These are phyloP conservation scores for Aspergillus amoenus DNA, from an alignment of 2,329 filamentous ascomycete genomes.

Conservation along the genomic window DNA sequence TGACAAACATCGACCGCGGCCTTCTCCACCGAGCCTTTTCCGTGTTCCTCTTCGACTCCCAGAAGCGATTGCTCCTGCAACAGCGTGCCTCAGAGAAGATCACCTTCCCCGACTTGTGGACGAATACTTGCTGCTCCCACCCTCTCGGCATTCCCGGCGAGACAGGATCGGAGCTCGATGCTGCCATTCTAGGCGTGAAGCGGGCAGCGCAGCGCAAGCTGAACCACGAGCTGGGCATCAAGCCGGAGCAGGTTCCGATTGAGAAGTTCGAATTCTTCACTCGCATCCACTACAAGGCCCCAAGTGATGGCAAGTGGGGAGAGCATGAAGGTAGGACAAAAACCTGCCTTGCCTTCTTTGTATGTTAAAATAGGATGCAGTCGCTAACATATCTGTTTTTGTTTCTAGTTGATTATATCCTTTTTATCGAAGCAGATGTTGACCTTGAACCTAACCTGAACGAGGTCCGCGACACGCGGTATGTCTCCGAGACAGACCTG, in stretches of 20 bases:
- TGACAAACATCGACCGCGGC: conserved; percentile 97
- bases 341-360: neutral
- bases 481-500: conserved; percentile 78
- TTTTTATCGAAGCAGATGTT: conserved; percentile 95
- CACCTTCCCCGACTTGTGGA: conserved; percentile 99
- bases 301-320: conserved; percentile 96
- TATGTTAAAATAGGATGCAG: neutral
- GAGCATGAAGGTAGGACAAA: conserved; percentile 85
- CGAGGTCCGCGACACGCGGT: conserved; percentile 82
- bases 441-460: conserved; percentile 75
- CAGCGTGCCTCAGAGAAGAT: conserved; percentile 97
- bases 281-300: conserved; percentile 96
- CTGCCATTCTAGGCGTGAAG: conserved; percentile 82
- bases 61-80: conserved; percentile 90
- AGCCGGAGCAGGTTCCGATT: conserved; percentile 80
- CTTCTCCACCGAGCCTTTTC: conserved; percentile 97
- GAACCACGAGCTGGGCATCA: conserved; percentile 91
- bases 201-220: conserved; percentile 90
- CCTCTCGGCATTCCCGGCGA: conserved; percentile 88
- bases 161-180: conserved; percentile 77
- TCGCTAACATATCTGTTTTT: neutral
- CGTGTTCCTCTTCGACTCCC: conserved; percentile 93
- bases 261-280: conserved; percentile 93
- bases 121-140: conserved; percentile 98
- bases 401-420: conserved; percentile 84